These are phyloP conservation scores for Suhomyces wounanorum DNA, from an alignment of 1,139 yeast genomes.

Conservation along the genomic window DNA sequence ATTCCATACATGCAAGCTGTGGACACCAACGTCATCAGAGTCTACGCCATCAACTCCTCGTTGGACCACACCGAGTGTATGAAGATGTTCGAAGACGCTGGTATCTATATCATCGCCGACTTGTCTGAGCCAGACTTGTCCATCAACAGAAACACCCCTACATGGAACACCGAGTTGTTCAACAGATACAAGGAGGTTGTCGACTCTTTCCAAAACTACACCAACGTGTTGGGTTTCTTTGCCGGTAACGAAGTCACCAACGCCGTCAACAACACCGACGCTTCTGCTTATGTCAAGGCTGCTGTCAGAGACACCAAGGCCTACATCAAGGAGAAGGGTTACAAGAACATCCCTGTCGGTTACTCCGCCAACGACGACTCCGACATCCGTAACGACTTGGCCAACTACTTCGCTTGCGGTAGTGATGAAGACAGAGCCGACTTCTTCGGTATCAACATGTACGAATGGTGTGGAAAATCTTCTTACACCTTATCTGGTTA, in stretches of 20 bases:
- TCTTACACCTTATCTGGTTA: slow-evolving; percentile 70
- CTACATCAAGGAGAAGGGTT: slow-evolving; percentile 64
- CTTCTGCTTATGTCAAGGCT: slow-evolving; percentile 89
- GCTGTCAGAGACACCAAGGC: slow-evolving; percentile 83
- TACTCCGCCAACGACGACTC: slow-evolving; percentile 86
- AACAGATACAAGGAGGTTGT: slow-evolving; percentile 70
- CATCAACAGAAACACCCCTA: slow-evolving; percentile 61
- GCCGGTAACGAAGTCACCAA: slow-evolving; percentile 93
- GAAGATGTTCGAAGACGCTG: slow-evolving; percentile 67
- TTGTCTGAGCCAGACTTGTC: slow-evolving; percentile 67
- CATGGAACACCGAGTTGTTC: slow-evolving; percentile 62
- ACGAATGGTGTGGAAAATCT: slow-evolving; percentile 91
- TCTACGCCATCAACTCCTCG: slow-evolving; percentile 69
- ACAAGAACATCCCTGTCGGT: slow-evolving; percentile 81
- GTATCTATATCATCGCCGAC: slow-evolving; percentile 77
- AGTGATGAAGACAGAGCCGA: slow-evolving; percentile 63
- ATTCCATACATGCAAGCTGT: slow-evolving; percentile 64
- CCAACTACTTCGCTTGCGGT: slow-evolving; percentile 85
- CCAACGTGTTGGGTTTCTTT: slow-evolving; percentile 82
- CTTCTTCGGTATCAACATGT: slow-evolving; percentile 92
- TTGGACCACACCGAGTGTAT: slow-evolving; percentile 69
- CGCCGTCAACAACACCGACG: slow-evolving; percentile 66
- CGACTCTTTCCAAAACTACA: slow-evolving; percentile 66
- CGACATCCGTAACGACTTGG: slow-evolving; percentile 67
- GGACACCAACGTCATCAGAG: slow-evolving; percentile 69